Evolutionary conservation across 345 rosid species (phyloP).

Genomic region (Noccaea caerulescens): DNA sequence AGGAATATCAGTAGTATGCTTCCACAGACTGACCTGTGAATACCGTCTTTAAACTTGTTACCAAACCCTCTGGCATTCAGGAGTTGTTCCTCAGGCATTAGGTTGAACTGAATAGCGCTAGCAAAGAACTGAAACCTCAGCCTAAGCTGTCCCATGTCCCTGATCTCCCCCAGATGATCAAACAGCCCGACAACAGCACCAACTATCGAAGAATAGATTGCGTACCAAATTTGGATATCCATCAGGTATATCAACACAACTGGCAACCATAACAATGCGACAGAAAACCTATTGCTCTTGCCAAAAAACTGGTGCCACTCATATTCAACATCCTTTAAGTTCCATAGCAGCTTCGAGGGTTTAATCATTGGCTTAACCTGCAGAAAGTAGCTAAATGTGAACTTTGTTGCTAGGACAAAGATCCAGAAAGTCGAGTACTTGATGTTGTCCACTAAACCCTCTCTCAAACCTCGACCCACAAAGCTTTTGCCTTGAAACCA

Average conservation of each 20-base stretch:
- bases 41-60: constrained; percentile 85
- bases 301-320: constrained; percentile 72
- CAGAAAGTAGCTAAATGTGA: constrained; percentile 78
- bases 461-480: constrained; percentile 88
- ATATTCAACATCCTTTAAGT: constrained; percentile 49
- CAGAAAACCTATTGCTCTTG: constrained; percentile 74
- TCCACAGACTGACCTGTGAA: constrained; percentile 53
- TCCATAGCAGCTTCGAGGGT: constrained; percentile 62
- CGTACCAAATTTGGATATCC: constrained; percentile 97
- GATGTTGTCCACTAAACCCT: constrained; percentile 76
- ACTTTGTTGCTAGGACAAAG: constrained; percentile 78
- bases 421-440: constrained; percentile 84
- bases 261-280: constrained; percentile 79
- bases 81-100: constrained; percentile 96
- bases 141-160: constrained; percentile 84
- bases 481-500: constrained; percentile 80
- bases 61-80: constrained; percentile 73
- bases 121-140: constrained; percentile 98
- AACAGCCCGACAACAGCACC: constrained; percentile 91
- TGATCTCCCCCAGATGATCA: constrained; percentile 93
- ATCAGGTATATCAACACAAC: constrained; percentile 78
- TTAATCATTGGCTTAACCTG: constrained; percentile 84
- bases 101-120: constrained; percentile 94
- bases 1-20: constrained; percentile 25
- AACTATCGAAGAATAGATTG: constrained; percentile 82